These are phyloP conservation scores for Spizellomyces punctatus DNA, from an alignment of 192 early-diverging fungal genomes.

Conservation along the genomic window DNA sequence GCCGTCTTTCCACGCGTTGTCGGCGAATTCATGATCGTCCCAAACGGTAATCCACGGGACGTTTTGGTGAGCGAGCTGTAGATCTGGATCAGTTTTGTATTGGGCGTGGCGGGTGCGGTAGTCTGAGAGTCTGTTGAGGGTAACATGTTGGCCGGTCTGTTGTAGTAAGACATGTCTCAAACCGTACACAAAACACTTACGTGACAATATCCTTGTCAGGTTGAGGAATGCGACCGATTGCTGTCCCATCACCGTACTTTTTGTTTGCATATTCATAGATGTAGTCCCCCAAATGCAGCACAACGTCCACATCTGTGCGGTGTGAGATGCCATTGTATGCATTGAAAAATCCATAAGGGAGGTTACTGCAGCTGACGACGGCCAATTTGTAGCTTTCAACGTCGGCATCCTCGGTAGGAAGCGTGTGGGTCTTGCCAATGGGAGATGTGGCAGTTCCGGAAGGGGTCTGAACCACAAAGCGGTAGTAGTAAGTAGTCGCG, in stretches of 20 bases:
- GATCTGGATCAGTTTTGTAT: constrained; percentile 44
- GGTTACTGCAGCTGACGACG: constrained; percentile 44
- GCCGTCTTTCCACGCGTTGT: constrained; percentile 33
- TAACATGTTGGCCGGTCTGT: constrained; percentile 2
- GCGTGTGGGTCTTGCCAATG: constrained; percentile 40
- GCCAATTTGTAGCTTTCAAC: constrained; percentile 28
- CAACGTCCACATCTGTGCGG: constrained; percentile 38
- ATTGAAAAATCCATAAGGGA: constrained; percentile 44
- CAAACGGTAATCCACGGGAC: constrained; percentile 42
- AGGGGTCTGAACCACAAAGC: neutral
- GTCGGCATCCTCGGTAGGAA: constrained; percentile 31
- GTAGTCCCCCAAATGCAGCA: constrained; percentile 45
- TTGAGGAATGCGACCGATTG: constrained; percentile 32
- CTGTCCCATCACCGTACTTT: constrained; percentile 39
- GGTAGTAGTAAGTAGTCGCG: constrained; percentile 21
- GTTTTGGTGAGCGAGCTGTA: constrained; percentile 31
- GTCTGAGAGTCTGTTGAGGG: constrained; percentile 24
- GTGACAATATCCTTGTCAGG: constrained; percentile 29
- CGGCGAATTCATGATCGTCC: constrained; percentile 50
- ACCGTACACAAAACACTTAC: too few relatives aligned
- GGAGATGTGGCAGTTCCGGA: constrained; percentile 10
- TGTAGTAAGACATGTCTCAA: too few relatives aligned
- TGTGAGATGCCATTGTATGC: constrained; percentile 36
- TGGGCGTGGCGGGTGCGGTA: constrained; percentile 45
- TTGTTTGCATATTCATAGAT: constrained; percentile 48